Evolutionary conservation across 306 rosid genomes (phyloP), one percentile per base, ranked within the genome.

Genomic region (Begonia fuchsioides): DNA sequence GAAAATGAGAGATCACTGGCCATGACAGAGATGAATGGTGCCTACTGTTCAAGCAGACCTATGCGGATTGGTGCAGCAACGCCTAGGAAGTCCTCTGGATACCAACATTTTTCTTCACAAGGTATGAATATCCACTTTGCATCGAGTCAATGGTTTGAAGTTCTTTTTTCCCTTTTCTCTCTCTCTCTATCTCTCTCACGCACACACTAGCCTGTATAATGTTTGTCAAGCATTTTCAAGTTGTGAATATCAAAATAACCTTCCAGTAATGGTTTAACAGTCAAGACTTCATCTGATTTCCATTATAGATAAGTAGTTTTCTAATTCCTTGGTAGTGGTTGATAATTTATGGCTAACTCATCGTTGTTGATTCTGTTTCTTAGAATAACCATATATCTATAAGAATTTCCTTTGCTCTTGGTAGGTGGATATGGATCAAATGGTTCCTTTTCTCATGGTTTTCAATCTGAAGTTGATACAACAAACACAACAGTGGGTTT

Each of bases 31-130:
- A 87, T 87, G 96, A 75, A 77, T 50, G 96, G 96, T 50, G 60
- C 70, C 26, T 77, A 71, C 72, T 87, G 96, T 67, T 82, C 96
- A 11, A 87, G 87, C 71, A 77, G 96, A 74, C 79, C 94, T 38
- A 87, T 87, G 96, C 93, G 96, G 20, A 74, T 87, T 47, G 96
- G 94, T 51, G 94, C 94, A 50, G 96, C 96, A 50, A 87, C 96
- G 54, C 96, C 96, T 3, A 69, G 96, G 71, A 87, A 87, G 71
- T 83, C 96, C 12, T 77, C 93, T 58, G 94, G 82, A 64, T 79
- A 77, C 69, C 96, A 82, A 50, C 88, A 64, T 19, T 56, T 26
- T 51, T 55, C 58, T 48, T 59, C 75, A 14, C 82, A 70, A 68
- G 94, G 94, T 80, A 58, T 35, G 5, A 20, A 20, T 20, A 20